phyloP scores from a whole-genome alignment of 371 early-diverging fungal species.

The Nematocida ausubeli region DNA sequence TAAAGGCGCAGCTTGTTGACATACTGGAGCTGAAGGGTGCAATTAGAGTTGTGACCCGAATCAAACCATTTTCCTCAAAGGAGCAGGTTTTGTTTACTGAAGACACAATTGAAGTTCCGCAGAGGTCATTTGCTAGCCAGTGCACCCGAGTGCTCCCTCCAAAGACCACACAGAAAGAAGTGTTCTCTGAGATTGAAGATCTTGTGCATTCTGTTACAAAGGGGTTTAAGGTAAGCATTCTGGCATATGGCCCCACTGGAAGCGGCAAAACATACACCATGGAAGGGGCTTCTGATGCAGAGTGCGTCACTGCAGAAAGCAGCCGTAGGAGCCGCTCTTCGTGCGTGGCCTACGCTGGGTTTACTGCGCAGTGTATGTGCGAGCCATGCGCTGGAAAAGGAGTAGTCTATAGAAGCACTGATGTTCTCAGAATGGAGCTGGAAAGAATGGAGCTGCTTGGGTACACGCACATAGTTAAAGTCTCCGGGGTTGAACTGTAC shows the following conservation, averaged over 20 bases:
- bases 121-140: slow-evolving; percentile 68
- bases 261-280: slow-evolving; percentile 83
- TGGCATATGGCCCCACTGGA: slow-evolving; percentile 98
- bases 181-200: slow-evolving; percentile 87
- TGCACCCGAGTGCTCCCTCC: slow-evolving; percentile 83
- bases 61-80: slow-evolving; percentile 72
- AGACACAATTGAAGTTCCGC: slow-evolving; percentile 64
- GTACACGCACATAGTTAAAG: slow-evolving; percentile 79
- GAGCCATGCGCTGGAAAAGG: slow-evolving; percentile 69
- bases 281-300: slow-evolving; percentile 70
- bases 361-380: background rate
- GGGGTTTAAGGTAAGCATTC: slow-evolving; percentile 93
- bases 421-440: slow-evolving; percentile 76
- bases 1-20: slow-evolving; percentile 24
- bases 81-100: slow-evolving; percentile 31
- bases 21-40: slow-evolving; percentile 83
- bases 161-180: slow-evolving; percentile 72
- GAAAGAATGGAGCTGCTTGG: slow-evolving; percentile 73
- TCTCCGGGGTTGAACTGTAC: slow-evolving; percentile 85
- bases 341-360: background rate
- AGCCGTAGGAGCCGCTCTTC: background rate
- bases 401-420: slow-evolving; percentile 81
- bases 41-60: slow-evolving; percentile 88
- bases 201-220: slow-evolving; percentile 86
- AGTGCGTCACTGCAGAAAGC: background rate